phyloP scores from a whole-genome alignment of 2,329 filamentous ascomycete genomes.

The Fusarium mundagurra region DNA sequence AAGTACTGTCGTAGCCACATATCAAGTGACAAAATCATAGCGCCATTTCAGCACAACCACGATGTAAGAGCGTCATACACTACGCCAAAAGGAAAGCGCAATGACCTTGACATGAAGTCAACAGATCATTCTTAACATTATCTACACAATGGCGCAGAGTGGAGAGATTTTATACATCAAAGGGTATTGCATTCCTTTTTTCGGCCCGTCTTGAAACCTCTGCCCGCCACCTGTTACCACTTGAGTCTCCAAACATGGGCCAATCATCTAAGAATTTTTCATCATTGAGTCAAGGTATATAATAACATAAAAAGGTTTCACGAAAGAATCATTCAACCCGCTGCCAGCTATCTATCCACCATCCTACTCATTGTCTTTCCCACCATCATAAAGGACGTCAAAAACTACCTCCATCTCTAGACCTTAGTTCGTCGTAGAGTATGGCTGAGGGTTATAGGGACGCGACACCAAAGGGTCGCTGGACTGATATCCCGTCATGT shows the following conservation, averaged over 20 bases:
- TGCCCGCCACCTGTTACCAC: too few relatives aligned
- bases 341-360: neutral
- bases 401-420: neutral
- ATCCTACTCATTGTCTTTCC: neutral
- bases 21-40: neutral
- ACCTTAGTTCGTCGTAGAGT: neutral
- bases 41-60: neutral
- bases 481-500: constrained; percentile 10
- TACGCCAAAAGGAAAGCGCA: neutral
- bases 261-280: too few relatives aligned
- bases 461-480: constrained; percentile 1
- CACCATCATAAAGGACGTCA: neutral
- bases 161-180: rapidly evolving
- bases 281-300: neutral
- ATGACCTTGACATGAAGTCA: neutral
- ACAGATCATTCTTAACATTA: rapidly evolving
- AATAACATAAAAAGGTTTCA: neutral
- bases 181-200: neutral
- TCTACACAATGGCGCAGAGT: too few relatives aligned
- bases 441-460: neutral
- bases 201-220: neutral
- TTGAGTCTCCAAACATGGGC: too few relatives aligned
- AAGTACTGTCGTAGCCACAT: neutral
- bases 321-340: neutral
- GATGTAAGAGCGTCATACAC: neutral